Evolutionary conservation across 116 monocot genomes (phyloP), one percentile per base, ranked within the genome.

Genomic region (Thalassia testudinum): DNA sequence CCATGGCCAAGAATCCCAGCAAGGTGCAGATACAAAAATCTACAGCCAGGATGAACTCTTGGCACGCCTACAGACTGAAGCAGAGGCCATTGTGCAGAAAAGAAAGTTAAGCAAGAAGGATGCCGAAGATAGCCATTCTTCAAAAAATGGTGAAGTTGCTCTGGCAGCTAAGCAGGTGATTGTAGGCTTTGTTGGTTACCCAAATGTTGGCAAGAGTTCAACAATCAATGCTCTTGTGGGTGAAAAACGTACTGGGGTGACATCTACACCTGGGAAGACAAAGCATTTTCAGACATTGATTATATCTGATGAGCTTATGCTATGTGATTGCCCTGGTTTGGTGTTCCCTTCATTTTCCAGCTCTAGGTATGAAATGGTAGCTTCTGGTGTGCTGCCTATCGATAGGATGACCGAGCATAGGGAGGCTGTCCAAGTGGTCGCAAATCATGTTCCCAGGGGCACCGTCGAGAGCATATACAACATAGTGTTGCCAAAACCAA

Each of bases 341-440:
- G 97, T 89, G n/a, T 97, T 97, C 54, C 97, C 97, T 50, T 97
- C 97, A 4, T 97, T 97, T 65, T 85, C 97, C 37, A 82, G 85
- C 62, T 97, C 97, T 5, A 76, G 86, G 21, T 73, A 85, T 56
- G 86, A 97, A 29, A 97, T 97, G 97, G 68, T 97, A n/a, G 90
- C 97, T 47, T 89, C 79, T 38, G 97, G 97, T 19, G 90, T 97
- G 42, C 47, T 97, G 43, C 90, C 97, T 1, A 77, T 97, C 30
- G 90, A 89, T 24, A 66, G 90, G 45, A 89, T 97, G 79, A 89
- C 85, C 0, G 70, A 89, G 37, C 74, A 82, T 43, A 63, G 90
- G 61, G 82, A 76, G 69, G 82, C 90, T 24, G 70, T 97, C 20
- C 97, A 97, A 56, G 75, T 97, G 22, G 97, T 86, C 12, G 85